Conservation (phyloP, 202 grass and related monocot species). For the Panicum hallii region DNA sequence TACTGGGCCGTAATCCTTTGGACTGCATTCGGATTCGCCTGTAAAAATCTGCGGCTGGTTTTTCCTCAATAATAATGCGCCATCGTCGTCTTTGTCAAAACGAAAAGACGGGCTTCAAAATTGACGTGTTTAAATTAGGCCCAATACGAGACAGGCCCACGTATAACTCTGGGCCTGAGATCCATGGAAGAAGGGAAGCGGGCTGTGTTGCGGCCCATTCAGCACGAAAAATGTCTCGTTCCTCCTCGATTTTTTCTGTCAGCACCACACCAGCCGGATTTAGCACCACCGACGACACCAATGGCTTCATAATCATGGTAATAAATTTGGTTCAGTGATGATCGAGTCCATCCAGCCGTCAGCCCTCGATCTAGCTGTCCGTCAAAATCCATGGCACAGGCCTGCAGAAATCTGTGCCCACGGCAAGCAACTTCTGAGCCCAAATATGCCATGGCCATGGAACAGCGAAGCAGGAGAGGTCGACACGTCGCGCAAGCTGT, state of each 20-base stretch:
- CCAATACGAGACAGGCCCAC: neutral
- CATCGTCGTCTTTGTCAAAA: neutral
- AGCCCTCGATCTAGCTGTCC: neutral
- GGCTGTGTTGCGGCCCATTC: neutral
- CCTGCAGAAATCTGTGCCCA: neutral
- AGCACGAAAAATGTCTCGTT: neutral
- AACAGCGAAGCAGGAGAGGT: neutral
- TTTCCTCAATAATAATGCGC: no score
- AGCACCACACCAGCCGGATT: neutral
- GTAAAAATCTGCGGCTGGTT: neutral
- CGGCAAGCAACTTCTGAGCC: neutral
- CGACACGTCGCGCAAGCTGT: constrained; percentile 1
- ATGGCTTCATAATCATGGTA: no score
- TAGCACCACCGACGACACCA: no score
- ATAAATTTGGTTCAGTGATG: no score
- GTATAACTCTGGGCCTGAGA: neutral
- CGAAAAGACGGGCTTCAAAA: neutral
- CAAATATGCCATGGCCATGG: neutral
- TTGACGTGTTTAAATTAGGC: neutral
- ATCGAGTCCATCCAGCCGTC: neutral
- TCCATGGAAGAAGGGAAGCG: neutral
- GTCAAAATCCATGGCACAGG: neutral
- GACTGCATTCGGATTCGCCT: neutral
- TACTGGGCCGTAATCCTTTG: neutral
- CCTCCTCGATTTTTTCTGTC: neutral